Evolutionary conservation across 192 early-diverging fungal genomes (phyloP), one percentile per base, ranked within the genome.

Genomic region (Coemansia sp.): DNA sequence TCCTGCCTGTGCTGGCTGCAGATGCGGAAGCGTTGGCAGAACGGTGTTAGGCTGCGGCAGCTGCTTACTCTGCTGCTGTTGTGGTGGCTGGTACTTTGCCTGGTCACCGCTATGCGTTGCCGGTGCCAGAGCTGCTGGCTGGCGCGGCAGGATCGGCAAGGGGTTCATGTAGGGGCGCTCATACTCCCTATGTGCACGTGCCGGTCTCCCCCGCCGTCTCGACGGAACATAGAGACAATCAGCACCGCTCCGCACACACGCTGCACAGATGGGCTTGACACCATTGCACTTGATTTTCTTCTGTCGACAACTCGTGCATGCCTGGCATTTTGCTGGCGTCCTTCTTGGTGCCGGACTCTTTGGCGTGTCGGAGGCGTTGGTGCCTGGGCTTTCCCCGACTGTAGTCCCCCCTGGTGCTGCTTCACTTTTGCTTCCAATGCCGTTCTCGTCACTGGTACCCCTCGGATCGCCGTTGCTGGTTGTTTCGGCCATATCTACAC

Each of bases 251-350:
- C 75, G 64, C 37, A 66, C 17, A 65, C 84, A 85, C 11, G 80
- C 80, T 11, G 79, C 68, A 55, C 84, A 85, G n/a, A 49, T 59
- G 11, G 84, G 84, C 68, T 78, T 81, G 42, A 49, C 63, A 48
- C 84, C 84, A 59, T 85, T 80, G 55, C 84, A 85, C 45, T 70
- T 69, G 48, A 85, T 77, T 54, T 85, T 85, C 65, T 85, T 85
- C 45, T 76, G 79, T 43, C 84, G 73, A 40, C 84, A 85, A 55
- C 71, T 74, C 12, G 80, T 81, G 67, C 84, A 85, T 20, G 84
- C 84, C 69, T 84, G 81, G 60, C 81, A 84, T 63, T 83, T 83
- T 32, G 64, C 65, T 0, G 75, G 80, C 42, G 63, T 45, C 59
- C 32, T 32, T 32, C 32, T 32, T 32, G 32, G 32, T 32, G 32